phyloP scores from a whole-genome alignment of 495 filamentous ascomycete species.

The Halenospora varia region DNA sequence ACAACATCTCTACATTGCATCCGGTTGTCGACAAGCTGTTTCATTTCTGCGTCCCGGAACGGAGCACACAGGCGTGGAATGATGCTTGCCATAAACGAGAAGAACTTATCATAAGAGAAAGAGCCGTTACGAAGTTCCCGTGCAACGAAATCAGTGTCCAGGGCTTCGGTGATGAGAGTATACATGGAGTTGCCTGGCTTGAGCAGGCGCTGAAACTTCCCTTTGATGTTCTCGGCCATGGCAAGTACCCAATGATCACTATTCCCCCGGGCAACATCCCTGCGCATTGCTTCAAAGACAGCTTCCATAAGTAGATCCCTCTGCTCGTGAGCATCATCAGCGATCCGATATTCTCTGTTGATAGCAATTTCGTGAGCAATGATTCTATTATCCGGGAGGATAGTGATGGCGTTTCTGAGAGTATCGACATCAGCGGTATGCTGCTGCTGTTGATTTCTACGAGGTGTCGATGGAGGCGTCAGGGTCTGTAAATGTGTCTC shows the following conservation, averaged over 20 bases:
- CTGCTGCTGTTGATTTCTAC: not conserved
- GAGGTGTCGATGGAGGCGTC: slow-evolving; percentile 25
- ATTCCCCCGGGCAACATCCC: slow-evolving; percentile 65
- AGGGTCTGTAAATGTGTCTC: slow-evolving; percentile 23
- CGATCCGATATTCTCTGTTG: slow-evolving; percentile 71
- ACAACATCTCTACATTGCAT: slow-evolving; percentile 72
- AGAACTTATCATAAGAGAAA: slow-evolving; percentile 94
- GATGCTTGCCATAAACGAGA: slow-evolving; percentile 80
- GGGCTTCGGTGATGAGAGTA: slow-evolving; percentile 74
- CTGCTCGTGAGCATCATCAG: slow-evolving; percentile 45
- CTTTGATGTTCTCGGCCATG: slow-evolving; percentile 80
- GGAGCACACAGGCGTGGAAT: slow-evolving; percentile 95
- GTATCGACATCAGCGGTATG: slow-evolving; percentile 14
- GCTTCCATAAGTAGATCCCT: slow-evolving; percentile 50
- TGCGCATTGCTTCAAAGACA: slow-evolving; percentile 74
- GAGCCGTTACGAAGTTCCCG: slow-evolving; percentile 73
- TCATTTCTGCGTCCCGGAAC: slow-evolving; percentile 79
- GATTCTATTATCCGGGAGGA: slow-evolving; percentile 78
- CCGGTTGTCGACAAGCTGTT: slow-evolving; percentile 67
- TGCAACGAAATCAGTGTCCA: slow-evolving; percentile 74
- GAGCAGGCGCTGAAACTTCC: slow-evolving; percentile 78
- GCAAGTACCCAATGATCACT: slow-evolving; percentile 73
- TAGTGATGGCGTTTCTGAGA: slow-evolving; percentile 27
- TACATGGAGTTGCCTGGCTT: slow-evolving; percentile 77
- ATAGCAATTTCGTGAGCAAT: slow-evolving; percentile 90